Base-by-base conservation (phyloP, 2,329 filamentous ascomycete genomes). In the Fusarium pseudograminearum region DNA sequence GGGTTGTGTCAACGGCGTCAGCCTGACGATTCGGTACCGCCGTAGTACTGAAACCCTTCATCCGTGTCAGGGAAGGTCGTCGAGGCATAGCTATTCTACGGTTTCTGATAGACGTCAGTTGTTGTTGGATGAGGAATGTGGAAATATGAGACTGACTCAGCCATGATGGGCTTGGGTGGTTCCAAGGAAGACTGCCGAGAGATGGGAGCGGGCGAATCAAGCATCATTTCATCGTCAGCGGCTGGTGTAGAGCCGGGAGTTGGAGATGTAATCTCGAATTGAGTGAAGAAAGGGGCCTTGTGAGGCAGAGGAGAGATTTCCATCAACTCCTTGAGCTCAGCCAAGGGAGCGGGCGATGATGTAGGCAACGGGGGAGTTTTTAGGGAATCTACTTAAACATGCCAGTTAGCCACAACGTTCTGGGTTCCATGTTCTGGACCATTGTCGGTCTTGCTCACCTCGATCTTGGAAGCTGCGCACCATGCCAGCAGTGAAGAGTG, bases 301-400 rank as follows among this genome's bases (percentile, higher is more conserved):
- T 97, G 93, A 64, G 94, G 94, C 41, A 98, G 82, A 40, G 96
- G 95, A 45, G 95, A 98, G 79, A 98, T 90, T 76, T 98, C 94
- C 93, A 98, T 97, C 58, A 89, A 85, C 77, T 98, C 94, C 93
- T 98, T 97, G 54, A 89, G 85, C 78, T 40, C 36, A 15, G 36
- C n/a, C n/a, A 22, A 40, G n/a, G 87, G 86, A 57, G 88, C 89
- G 9, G 94, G 94, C 45, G 95, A 97, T 9, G 94, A 98, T 3
- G 93, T 92, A 4, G 82, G 90, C 54, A 97, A 84, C 44, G 93
- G 93, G 62, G 96, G 94, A 38, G 94, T 97, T 36, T 91, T 97
- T 74, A 93, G 88, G 75, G 87, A 88, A 78, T 93, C 93, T 90
- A 81, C 71, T 66, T 12, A 41, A 42, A 63, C 52, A 64, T 50